Evolutionary conservation across 192 early-diverging fungal species (phyloP).

Genomic region (Coemansia sp.): DNA sequence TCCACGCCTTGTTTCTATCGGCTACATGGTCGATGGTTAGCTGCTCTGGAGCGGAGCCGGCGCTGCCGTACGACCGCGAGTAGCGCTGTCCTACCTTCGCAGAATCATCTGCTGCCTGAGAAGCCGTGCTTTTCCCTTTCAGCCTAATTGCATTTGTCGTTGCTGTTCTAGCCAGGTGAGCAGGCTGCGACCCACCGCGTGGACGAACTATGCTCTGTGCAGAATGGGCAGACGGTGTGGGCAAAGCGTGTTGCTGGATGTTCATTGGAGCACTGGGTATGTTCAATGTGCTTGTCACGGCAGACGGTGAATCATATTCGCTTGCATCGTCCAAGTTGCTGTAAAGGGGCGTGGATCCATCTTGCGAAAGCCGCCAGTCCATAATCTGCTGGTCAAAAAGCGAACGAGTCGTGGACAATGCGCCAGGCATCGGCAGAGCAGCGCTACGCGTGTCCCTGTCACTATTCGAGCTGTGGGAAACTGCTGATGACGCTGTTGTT

Average conservation of each 20-base stretch:
- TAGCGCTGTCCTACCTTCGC: neutral
- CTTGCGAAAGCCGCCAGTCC: slow-evolving; percentile 41
- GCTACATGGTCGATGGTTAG: slow-evolving; percentile 34
- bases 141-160: slow-evolving; percentile 54
- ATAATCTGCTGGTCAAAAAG: slow-evolving; percentile 36
- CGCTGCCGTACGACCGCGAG: slow-evolving; percentile 5
- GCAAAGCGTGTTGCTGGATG: slow-evolving; percentile 9
- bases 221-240: slow-evolving; percentile 6
- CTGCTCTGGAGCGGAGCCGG: slow-evolving; percentile 48
- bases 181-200: slow-evolving; percentile 47
- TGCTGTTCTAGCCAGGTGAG: slow-evolving; percentile 48
- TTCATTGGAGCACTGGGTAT: slow-evolving; percentile 1
- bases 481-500: neutral
- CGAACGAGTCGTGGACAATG: neutral
- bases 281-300: slow-evolving; percentile 10
- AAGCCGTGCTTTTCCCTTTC: slow-evolving; percentile 30
- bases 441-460: neutral
- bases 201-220: slow-evolving; percentile 28
- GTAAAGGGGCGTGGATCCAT: slow-evolving; percentile 16
- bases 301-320: slow-evolving; percentile 7
- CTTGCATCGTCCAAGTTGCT: slow-evolving; percentile 14
- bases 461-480: neutral
- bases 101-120: neutral
- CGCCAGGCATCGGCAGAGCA: neutral
- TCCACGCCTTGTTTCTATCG: slow-evolving; percentile 19